Evolutionary conservation across 306 rosid species (phyloP).

Genomic region (Lagenaria siceraria): DNA sequence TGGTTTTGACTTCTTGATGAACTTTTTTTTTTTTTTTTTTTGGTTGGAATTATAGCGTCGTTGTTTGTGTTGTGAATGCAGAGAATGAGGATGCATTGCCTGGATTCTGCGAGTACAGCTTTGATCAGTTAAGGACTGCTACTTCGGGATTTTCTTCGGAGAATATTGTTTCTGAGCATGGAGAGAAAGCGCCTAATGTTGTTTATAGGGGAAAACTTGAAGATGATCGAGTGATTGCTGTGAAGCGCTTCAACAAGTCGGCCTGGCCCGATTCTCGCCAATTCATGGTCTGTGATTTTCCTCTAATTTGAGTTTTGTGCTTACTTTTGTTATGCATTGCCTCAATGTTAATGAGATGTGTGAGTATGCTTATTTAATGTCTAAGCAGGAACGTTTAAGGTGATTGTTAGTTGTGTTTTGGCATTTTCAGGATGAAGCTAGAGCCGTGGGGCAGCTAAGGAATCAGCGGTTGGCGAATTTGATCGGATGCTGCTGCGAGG

Average conservation of each 20-base stretch:
- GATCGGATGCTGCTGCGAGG: constrained; percentile 89
- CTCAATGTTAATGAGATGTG: neutral
- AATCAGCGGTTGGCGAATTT: constrained; percentile 71
- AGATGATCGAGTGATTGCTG: constrained; percentile 62
- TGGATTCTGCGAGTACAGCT: constrained; percentile 63
- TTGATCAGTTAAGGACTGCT: constrained; percentile 66
- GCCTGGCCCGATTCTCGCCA: constrained; percentile 99
- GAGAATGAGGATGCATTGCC: constrained; percentile 54
- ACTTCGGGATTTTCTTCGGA: constrained; percentile 81
- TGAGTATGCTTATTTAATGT: neutral
- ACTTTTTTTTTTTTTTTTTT: neutral
- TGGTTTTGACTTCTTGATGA: constrained; percentile 1
- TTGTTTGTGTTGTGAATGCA: constrained; percentile 20
- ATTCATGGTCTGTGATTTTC: constrained; percentile 51
- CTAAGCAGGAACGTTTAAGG: neutral
- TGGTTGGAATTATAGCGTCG: neutral
- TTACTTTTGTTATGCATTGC: neutral
- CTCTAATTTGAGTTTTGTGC: neutral
- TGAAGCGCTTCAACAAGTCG: constrained; percentile 83
- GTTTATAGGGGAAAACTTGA: constrained; percentile 71
- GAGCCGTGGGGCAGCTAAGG: constrained; percentile 72
- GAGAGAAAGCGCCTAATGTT: constrained; percentile 98
- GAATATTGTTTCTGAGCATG: constrained; percentile 92
- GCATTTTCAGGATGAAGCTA: constrained; percentile 69
- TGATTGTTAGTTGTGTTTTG: neutral